Conservation (phyloP, 495 filamentous ascomycete species). For the Neurospora sp. region DNA sequence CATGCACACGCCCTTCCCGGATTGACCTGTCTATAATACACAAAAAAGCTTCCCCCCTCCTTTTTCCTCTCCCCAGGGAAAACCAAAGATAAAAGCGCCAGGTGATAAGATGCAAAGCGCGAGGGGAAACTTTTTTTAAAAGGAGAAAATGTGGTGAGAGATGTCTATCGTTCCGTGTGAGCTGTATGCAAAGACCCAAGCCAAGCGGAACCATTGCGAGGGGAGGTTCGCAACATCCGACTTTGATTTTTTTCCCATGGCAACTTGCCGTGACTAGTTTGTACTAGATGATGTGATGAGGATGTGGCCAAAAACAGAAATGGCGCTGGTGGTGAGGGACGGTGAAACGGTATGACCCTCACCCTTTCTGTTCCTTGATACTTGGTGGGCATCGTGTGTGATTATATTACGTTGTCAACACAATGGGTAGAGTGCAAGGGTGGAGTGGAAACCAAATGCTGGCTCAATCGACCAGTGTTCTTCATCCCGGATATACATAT, state of each 20-base stretch:
- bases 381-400: slow-evolving; percentile 2
- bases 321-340: background rate
- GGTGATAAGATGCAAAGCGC: background rate
- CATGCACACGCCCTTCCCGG: background rate
- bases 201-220: background rate
- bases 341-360: background rate
- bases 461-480: background rate
- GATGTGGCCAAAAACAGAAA: background rate
- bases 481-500: background rate
- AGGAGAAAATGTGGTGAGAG: background rate
- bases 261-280: background rate
- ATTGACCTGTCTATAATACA: slow-evolving; percentile 15
- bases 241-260: background rate
- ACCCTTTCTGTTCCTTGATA: background rate
- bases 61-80: background rate
- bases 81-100: background rate
- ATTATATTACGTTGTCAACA: slow-evolving; percentile 18
- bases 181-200: slow-evolving; percentile 8
- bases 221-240: background rate
- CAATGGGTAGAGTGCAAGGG: slow-evolving; percentile 13
- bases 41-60: slow-evolving; percentile 1
- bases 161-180: slow-evolving; percentile 9
- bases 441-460: background rate
- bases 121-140: background rate
- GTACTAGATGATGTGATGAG: background rate